A percentile compares a stretch with the other conserved stretches of the same genome.
Evolutionary conservation across 371 early-diverging fungal genomes (phyloP).

Genomic region (Apophysomyces ossiformis): DNA sequence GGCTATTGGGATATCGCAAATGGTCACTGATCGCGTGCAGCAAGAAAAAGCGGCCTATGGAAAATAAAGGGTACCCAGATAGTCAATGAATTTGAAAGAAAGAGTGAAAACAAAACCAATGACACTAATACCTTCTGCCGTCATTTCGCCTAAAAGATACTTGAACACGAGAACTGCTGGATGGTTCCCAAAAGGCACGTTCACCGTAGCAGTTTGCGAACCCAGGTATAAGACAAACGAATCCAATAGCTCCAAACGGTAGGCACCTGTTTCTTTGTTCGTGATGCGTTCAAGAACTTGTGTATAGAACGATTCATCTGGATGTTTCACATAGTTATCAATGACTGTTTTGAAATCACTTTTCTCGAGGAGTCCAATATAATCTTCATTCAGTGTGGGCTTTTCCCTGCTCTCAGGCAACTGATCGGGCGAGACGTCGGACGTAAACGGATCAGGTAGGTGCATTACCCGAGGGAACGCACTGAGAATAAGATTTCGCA

Average conservation of each 20-base stretch:
- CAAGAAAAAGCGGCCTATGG: constrained; percentile 80
- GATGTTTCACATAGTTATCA: constrained; percentile 12
- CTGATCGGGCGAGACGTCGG: constrained; percentile 85
- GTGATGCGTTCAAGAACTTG: constrained; percentile 43
- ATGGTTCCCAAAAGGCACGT: constrained; percentile 54
- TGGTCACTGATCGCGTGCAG: constrained; percentile 93
- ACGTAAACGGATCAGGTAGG: constrained; percentile 94
- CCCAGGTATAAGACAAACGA: constrained; percentile 87
- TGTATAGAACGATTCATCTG: constrained; percentile 2
- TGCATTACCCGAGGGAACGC: constrained; percentile 95
- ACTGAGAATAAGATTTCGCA: constrained; percentile 92
- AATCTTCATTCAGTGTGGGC: constrained; percentile 56
- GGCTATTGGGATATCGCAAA: constrained; percentile 95
- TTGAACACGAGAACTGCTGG: constrained; percentile 80
- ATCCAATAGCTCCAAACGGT: constrained; percentile 57
- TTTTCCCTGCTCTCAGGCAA: constrained; percentile 74
- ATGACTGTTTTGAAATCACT: constrained; percentile 16
- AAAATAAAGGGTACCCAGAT: not conserved
- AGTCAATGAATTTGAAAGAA: constrained; percentile 5
- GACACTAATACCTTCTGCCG: constrained; percentile 67
- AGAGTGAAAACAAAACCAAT: too few relatives aligned
- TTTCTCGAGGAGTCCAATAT: constrained; percentile 55
- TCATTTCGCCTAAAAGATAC: constrained; percentile 73
- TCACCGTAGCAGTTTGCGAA: constrained; percentile 67
- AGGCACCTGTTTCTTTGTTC: not conserved